Base-by-base conservation (phyloP, 306 rosid species). In the Rosa chinensis region DNA sequence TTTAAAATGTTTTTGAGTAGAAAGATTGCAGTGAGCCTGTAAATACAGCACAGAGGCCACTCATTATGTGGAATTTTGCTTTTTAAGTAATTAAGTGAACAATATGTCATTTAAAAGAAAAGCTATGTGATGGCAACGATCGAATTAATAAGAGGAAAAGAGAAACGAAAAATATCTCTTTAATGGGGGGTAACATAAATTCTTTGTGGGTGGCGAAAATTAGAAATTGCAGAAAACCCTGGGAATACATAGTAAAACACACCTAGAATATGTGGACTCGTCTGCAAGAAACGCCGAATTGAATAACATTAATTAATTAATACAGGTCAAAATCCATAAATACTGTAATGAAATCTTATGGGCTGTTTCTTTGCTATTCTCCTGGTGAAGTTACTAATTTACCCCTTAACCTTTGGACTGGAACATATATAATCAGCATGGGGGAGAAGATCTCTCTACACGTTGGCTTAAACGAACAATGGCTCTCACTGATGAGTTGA, bases 401-500 rank as follows among this genome's bases (percentile, higher is more conserved):
- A 59, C 28, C 79, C 72, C 61, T 1, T 78, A 78, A 0, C 87
- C 85, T 77, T 70, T 11, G 5, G 16, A 66, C 48, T 66, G 8
- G 44, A 20, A 59, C 4, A 35, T 85, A 84, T 77, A 84, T 66
- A 58, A 77, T 1, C 62, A 16, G 72, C 79, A 28, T 32, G 45
- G 73, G 45, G 18, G 14, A 39, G 64, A 69, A 40, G 77, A 10
- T 80, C 49, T 47, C 67, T 11, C 39, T 12, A 76, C 44, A 74
- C 39, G 37, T 55, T 55, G 77, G n/a, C 52, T 17, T 39, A 8
- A 21, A 10, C 10, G 13, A 68, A 6, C 72, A 43, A 92, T 92
- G 97, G 87, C 93, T 75, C 79, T 79, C 81, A 52, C 84, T 70
- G 88, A 82, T 82, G 94, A 87, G 10, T 18, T 93, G 53, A 89